Base-by-base conservation (phyloP, 129 eudicot species). In the Helichrysum umbraculigerum region DNA sequence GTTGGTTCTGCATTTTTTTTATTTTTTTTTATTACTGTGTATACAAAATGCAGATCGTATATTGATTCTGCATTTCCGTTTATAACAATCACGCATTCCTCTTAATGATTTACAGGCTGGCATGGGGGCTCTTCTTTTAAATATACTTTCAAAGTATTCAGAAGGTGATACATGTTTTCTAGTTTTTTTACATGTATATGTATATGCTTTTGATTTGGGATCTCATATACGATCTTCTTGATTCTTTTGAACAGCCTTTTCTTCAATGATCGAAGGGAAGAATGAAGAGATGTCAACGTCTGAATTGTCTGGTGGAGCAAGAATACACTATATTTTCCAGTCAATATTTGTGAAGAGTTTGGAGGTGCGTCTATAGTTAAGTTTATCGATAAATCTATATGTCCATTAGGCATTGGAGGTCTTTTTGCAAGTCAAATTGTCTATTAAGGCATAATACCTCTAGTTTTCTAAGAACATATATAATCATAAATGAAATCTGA, bases 191-290 rank as follows among this genome's bases (percentile, higher is more conserved):
- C 41, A 17, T 33, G 11, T 54, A 7, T 67, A 67, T 37, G 25
- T 68, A 50, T 69, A 7, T 60, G 33, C 32, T 78, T 70, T 21
- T 56, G 33, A 41, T 78, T 70, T 21, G 73, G 51, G 44, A 64
- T 63, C 79, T 79, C 66, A 78, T 20, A 75, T 16, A 32, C 4
- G 59, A 30, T 19, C 15, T 50, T 79, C 8, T 50, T 74, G 56
- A 81, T 78, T 70, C 63, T 50, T 75, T 76, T 47, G 71, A 66
- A 79, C 98, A 90, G 92, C 92, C 60, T 89, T 89, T 84, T 87
- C 91, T 85, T 90, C 98, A 56, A 85, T 88, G 97, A 87, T 93
- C 12, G 98, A 93, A 80, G 98, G 98, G 51, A 93, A 93, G 85
- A 87, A 87, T 35, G 96, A 93, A 81, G 98, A 91, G 78, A 88